phyloP scores from a whole-genome alignment of 2,329 filamentous ascomycete species.

The Coniochaeta sp. region DNA sequence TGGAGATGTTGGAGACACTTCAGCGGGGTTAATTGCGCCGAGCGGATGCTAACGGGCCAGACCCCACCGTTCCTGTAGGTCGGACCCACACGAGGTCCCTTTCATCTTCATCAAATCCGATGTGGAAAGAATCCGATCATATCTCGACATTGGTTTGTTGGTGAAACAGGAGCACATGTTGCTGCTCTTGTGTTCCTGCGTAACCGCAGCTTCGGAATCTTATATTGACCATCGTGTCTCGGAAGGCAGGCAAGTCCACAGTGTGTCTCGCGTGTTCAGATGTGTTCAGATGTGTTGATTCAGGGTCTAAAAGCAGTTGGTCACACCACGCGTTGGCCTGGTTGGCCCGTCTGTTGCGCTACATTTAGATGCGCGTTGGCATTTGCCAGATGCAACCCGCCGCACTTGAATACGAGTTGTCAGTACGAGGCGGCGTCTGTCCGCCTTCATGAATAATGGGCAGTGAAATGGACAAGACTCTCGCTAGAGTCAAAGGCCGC shows the following conservation, averaged over 20 bases:
- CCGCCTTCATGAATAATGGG: too few relatives aligned
- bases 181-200: too few relatives aligned
- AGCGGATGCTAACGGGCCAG: background rate
- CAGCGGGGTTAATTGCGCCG: background rate
- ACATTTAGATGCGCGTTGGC: constrained; percentile 1
- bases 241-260: too few relatives aligned
- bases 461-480: too few relatives aligned
- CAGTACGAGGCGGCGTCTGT: background rate
- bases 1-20: background rate
- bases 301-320: too few relatives aligned
- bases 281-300: too few relatives aligned
- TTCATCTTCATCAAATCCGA: background rate
- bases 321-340: background rate
- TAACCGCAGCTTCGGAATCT: background rate
- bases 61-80: background rate
- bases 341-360: too few relatives aligned
- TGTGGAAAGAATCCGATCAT: background rate
- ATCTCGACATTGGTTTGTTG: background rate
- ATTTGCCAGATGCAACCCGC: background rate
- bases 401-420: background rate
- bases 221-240: background rate
- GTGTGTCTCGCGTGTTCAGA: too few relatives aligned
- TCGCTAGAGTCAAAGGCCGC: background rate
- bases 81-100: background rate
- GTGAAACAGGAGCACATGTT: too few relatives aligned